phyloP scores from a whole-genome alignment of 2,329 filamentous ascomycete genomes.

The Grosmannia huntii region DNA sequence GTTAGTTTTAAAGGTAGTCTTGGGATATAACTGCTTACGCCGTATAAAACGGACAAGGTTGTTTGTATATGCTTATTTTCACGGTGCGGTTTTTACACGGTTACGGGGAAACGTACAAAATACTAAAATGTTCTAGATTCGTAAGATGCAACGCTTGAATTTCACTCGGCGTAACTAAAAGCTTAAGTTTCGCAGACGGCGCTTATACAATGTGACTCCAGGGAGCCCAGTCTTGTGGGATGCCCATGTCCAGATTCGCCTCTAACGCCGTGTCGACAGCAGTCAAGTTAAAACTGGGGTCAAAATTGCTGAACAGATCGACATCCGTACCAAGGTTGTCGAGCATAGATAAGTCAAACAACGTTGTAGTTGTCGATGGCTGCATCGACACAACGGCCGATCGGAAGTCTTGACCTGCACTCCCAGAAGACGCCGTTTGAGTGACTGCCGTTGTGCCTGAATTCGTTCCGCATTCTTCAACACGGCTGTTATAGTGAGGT shows the following conservation, averaged over 20 bases:
- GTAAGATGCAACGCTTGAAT: no score
- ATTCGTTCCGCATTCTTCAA: background rate
- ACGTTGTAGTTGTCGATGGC: background rate
- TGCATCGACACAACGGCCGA: background rate
- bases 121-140: no score
- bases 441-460: background rate
- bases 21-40: no score
- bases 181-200: no score
- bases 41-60: no score
- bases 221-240: slow-evolving; percentile 35
- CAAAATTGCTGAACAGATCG: slow-evolving; percentile 43
- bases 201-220: slow-evolving; percentile 8
- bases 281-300: slow-evolving; percentile 39
- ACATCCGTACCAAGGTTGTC: slow-evolving; percentile 30
- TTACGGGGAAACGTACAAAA: no score
- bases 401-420: background rate
- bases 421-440: background rate
- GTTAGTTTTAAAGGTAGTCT: no score
- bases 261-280: slow-evolving; percentile 42
- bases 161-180: no score
- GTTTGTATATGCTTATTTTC: no score
- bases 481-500: background rate
- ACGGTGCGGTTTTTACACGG: no score
- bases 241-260: slow-evolving; percentile 39
- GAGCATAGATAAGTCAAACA: slow-evolving; percentile 15